These are phyloP conservation scores for Botryotinia convoluta DNA, from an alignment of 2,329 filamentous ascomycete species.

Conservation along the genomic window DNA sequence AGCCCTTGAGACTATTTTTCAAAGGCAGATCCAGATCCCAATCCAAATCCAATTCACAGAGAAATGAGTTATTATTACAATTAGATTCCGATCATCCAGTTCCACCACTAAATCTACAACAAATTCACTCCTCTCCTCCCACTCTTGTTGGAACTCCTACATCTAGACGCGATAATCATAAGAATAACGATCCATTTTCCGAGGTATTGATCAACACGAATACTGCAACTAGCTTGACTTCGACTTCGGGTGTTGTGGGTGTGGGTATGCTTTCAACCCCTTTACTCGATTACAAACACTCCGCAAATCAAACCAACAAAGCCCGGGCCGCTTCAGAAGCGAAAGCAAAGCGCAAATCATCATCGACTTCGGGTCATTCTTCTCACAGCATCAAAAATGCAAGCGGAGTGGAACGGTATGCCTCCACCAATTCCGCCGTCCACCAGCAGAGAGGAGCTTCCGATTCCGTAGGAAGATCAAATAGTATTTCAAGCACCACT, in stretches of 20 bases:
- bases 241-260: neutral
- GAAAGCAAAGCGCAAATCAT: constrained; percentile 30
- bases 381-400: constrained; percentile 33
- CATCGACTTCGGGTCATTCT: constrained; percentile 30
- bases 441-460: constrained; percentile 22
- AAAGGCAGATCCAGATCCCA: constrained; percentile 24
- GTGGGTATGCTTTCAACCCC: constrained; percentile 37
- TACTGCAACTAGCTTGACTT: neutral
- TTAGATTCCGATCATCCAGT: constrained; percentile 5
- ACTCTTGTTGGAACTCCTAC: constrained; percentile 11
- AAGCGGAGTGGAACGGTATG: constrained; percentile 30
- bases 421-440: constrained; percentile 23
- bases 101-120: constrained; percentile 4
- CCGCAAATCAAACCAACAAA: constrained; percentile 35
- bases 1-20: constrained; percentile 27
- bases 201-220: constrained; percentile 16
- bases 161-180: constrained; percentile 11
- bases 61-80: neutral
- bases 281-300: constrained; percentile 35
- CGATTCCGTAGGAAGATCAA: constrained; percentile 30
- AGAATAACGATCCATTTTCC: constrained; percentile 18
- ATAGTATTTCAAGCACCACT: constrained; percentile 35
- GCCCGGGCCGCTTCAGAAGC: constrained; percentile 28
- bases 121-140: neutral
- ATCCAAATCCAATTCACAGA: constrained; percentile 22